Conservation (phyloP, 1,139 yeast species). For the Yamadazyma songkhlaensis region DNA sequence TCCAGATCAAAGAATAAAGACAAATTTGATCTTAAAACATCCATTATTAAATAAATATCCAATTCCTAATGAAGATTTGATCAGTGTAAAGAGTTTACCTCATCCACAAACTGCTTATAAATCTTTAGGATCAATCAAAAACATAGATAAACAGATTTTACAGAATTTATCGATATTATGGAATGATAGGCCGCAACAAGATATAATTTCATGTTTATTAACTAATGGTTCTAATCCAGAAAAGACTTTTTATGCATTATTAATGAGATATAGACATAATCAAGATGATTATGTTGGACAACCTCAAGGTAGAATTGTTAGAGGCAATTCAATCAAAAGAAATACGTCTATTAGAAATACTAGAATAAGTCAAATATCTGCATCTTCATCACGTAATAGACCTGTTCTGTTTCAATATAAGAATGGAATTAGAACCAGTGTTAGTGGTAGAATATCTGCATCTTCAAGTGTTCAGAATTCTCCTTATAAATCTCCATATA, state of each 20-base stretch:
- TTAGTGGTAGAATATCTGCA: constrained; percentile 25
- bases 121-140: constrained; percentile 44
- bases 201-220: constrained; percentile 53
- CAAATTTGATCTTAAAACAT: constrained; percentile 73
- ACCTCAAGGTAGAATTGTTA: constrained; percentile 1
- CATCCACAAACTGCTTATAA: constrained; percentile 61
- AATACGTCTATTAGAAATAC: constrained; percentile 31
- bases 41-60: constrained; percentile 69
- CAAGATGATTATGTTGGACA: constrained; percentile 29
- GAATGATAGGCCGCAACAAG: constrained; percentile 64
- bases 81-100: constrained; percentile 54
- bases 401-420: constrained; percentile 54
- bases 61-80: constrained; percentile 48
- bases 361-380: constrained; percentile 52
- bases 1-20: constrained; percentile 72
- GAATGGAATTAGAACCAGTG: constrained; percentile 25
- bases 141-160: constrained; percentile 61
- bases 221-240: constrained; percentile 64
- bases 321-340: constrained; percentile 14
- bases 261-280: constrained; percentile 52
- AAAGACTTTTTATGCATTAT: constrained; percentile 70
- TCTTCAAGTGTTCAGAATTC: constrained; percentile 37
- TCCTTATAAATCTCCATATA: constrained; percentile 22
- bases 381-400: constrained; percentile 51
- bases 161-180: constrained; percentile 70